Evolutionary conservation across 331 rosid species (phyloP).

Genomic region (Cydonia oblonga): DNA sequence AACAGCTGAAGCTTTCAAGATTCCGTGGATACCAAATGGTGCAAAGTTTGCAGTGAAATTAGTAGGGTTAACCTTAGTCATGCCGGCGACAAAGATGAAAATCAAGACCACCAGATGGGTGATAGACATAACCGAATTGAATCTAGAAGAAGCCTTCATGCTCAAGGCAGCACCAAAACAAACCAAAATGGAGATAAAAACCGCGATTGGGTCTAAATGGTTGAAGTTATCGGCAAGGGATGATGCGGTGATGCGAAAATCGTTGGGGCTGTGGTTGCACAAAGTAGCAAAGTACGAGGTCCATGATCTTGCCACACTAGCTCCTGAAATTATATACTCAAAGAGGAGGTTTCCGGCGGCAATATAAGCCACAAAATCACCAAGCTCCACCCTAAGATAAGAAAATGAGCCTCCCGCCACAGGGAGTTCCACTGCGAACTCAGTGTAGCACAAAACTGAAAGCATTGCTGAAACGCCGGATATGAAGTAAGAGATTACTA

Average conservation of each 20-base stretch:
- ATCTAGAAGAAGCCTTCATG: slow-evolving; percentile 38
- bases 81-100: slow-evolving; percentile 36
- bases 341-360: slow-evolving; percentile 18
- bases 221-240: slow-evolving; percentile 16
- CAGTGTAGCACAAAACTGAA: slow-evolving; percentile 51
- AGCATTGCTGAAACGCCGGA: slow-evolving; percentile 57
- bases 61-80: slow-evolving; percentile 19
- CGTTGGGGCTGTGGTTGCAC: slow-evolving; percentile 18
- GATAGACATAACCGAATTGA: slow-evolving; percentile 35
- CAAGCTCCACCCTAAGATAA: slow-evolving; percentile 19
- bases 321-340: slow-evolving; percentile 17
- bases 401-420: slow-evolving; percentile 34
- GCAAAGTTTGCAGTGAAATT: slow-evolving; percentile 22
- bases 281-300: slow-evolving; percentile 20
- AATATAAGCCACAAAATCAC: slow-evolving; percentile 15
- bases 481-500: slow-evolving; percentile 38
- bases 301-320: slow-evolving; percentile 24
- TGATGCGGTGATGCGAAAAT: slow-evolving; percentile 6
- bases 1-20: slow-evolving; percentile 32
- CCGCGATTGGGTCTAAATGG: slow-evolving; percentile 41
- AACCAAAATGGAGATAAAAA: slow-evolving; percentile 11
- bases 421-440: slow-evolving; percentile 52
- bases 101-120: slow-evolving; percentile 20
- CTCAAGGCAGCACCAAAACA: slow-evolving; percentile 21
- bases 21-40: slow-evolving; percentile 25